phyloP scores from a whole-genome alignment of 2,329 filamentous ascomycete genomes.

The Hypoxylon sp. region DNA sequence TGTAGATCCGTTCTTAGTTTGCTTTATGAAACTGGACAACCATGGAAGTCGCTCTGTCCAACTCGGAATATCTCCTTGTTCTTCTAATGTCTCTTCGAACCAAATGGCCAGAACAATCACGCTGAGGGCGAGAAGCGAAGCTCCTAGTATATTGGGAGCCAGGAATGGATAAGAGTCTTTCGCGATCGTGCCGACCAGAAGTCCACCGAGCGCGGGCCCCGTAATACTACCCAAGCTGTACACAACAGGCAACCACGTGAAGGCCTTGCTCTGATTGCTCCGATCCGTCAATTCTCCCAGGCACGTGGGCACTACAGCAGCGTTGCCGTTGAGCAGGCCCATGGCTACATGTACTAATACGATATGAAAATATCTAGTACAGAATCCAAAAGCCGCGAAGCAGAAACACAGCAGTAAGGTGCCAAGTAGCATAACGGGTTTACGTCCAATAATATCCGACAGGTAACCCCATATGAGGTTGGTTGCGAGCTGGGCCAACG shows the following conservation, averaged over 20 bases:
- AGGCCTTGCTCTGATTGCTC: conserved; percentile 92
- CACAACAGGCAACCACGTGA: conserved; percentile 95
- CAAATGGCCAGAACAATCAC: conserved; percentile 81
- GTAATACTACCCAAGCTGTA: conserved; percentile 96
- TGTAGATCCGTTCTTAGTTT: conserved; percentile 38
- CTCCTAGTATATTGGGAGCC: conserved; percentile 83
- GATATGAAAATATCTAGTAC: conserved; percentile 83
- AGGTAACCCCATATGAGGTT: conserved; percentile 93
- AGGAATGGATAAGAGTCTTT: conserved; percentile 81
- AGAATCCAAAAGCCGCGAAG: conserved; percentile 90
- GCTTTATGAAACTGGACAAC: conserved; percentile 47
- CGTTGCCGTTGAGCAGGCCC: conserved; percentile 95
- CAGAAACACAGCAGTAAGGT: conserved; percentile 85
- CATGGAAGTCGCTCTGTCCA: conserved; percentile 53
- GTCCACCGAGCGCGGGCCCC: conserved; percentile 88
- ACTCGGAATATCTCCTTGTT: conserved; percentile 44
- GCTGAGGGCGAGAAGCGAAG: conserved; percentile 77
- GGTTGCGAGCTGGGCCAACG: conserved; percentile 89
- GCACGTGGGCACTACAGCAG: conserved; percentile 92
- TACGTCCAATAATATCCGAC: conserved; percentile 82
- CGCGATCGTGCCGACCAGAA: conserved; percentile 76
- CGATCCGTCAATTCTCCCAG: conserved; percentile 95
- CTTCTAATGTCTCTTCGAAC: conserved; percentile 87
- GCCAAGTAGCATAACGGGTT: conserved; percentile 84
- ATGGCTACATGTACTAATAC: conserved; percentile 88